phyloP scores from a whole-genome alignment of 2,329 filamentous ascomycete genomes.

The Sphaerulina musiva region DNA sequence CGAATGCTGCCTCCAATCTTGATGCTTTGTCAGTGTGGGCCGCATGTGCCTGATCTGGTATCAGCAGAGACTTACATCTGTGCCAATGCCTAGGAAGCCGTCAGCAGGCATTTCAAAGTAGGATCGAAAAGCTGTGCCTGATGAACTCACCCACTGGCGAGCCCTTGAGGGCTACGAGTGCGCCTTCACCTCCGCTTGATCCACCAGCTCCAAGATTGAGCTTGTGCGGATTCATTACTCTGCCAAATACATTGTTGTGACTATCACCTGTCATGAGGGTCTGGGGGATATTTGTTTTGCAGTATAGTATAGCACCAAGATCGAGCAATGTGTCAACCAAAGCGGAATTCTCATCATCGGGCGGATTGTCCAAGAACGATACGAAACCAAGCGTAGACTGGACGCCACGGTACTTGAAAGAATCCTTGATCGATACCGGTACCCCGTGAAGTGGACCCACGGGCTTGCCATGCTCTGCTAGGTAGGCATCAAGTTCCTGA shows the following conservation, averaged over 20 bases:
- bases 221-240: slow-evolving; percentile 57
- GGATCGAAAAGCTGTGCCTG: background rate
- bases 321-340: slow-evolving; percentile 35
- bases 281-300: slow-evolving; percentile 50
- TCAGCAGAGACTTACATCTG: background rate
- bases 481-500: slow-evolving; percentile 22
- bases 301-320: slow-evolving; percentile 46
- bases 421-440: slow-evolving; percentile 54
- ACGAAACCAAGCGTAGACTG: slow-evolving; percentile 57
- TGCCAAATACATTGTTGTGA: slow-evolving; percentile 37
- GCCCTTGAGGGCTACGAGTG: slow-evolving; percentile 53
- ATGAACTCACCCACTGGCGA: slow-evolving; percentile 42
- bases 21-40: background rate
- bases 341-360: slow-evolving; percentile 29
- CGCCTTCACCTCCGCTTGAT: slow-evolving; percentile 59
- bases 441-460: slow-evolving; percentile 42
- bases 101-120: background rate
- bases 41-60: background rate
- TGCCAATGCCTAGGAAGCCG: background rate
- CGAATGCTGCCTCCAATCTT: slow-evolving; percentile 45
- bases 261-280: slow-evolving; percentile 34
- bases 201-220: slow-evolving; percentile 56
- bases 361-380: slow-evolving; percentile 31
- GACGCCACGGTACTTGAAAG: slow-evolving; percentile 54
- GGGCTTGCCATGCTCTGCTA: slow-evolving; percentile 17